These are phyloP conservation scores for Coemansia umbellata DNA, from an alignment of 192 early-diverging fungal species.

Conservation along the genomic window DNA sequence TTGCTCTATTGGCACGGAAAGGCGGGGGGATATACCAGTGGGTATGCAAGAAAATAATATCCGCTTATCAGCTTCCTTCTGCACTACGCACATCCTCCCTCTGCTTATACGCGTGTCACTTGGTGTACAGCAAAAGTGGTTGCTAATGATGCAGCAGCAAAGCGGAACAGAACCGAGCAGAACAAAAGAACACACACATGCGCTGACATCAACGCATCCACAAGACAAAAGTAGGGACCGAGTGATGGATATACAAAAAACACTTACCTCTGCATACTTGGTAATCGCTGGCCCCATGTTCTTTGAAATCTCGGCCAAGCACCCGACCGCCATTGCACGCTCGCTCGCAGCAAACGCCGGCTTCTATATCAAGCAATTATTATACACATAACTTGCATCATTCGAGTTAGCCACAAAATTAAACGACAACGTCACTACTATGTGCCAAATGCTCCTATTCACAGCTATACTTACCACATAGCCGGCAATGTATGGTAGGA, in stretches of 20 bases:
- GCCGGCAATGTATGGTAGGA: constrained; percentile 74
- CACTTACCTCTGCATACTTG: constrained; percentile 52
- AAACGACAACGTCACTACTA: not conserved
- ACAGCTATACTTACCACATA: constrained; percentile 57
- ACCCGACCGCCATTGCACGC: constrained; percentile 88
- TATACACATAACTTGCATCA: constrained; percentile 12
- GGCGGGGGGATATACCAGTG: not conserved
- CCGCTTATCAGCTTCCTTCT: not conserved
- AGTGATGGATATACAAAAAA: no score
- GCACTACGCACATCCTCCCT: not conserved
- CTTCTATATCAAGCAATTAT: constrained; percentile 55
- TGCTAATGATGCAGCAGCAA: no score
- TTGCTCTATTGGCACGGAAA: not conserved
- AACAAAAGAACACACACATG: not conserved
- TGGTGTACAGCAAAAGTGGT: no score
- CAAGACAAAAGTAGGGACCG: not conserved
- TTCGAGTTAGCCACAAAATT: not conserved
- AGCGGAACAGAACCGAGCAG: not conserved
- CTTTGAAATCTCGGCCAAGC: constrained; percentile 71
- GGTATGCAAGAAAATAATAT: constrained; percentile 6
- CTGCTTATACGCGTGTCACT: no score
- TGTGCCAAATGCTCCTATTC: not conserved
- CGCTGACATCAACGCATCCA: not conserved
- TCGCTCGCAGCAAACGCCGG: constrained; percentile 63
- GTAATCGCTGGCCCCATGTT: constrained; percentile 53